Base-by-base conservation (phyloP, 108 stramenopile genomes). In the Cylindrotheca closterium region DNA sequence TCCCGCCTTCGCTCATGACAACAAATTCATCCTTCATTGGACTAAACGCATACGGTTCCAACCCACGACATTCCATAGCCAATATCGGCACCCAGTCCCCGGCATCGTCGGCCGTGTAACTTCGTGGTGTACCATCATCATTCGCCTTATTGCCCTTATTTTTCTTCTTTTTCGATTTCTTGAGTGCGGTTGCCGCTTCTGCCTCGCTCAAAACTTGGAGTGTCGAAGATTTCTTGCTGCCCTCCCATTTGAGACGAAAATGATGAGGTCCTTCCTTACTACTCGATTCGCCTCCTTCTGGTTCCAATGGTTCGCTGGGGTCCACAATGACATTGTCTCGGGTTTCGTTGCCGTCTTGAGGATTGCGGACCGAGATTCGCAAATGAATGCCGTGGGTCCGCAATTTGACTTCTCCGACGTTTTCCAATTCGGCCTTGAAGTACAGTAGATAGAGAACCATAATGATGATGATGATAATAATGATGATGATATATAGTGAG, bases 31-130 rank as follows among this genome's bases (percentile, higher is more conserved):
- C 81, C 30, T 80, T 86, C 79, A 93, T 75, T 10, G 87, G 82
- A 79, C 81, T 79, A 75, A 93, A 93, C 4, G 79, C 87, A 69
- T 79, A 91, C 1, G 92, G 92, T 57, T 93, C 92, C 45, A 93
- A 51, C 17, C 92, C 92, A 25, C 92, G 70, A 58, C 83, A 84
- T 67, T 89, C 87, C 74, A 93, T 70, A 42, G 48, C 48, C 25
- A 88, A 47, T 4, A 93, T 60, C 5, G 92, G 87, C 10, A 88
- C 87, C 63, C 70, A 93, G 23, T 83, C 71, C 31, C 85, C 86
- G 50, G 55, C 82, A 71, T 93, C 89, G 31, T 89, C 84, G 17
- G 74, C 70, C 18, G 81, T 85, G 26, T 79, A 73, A n/a, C 45
- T 61, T 48, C 76, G 76, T 51, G 79, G 77, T n/a, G n/a, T n/a